Base-by-base conservation (phyloP, 1,139 yeast species). In the Taiozyma sp. region DNA sequence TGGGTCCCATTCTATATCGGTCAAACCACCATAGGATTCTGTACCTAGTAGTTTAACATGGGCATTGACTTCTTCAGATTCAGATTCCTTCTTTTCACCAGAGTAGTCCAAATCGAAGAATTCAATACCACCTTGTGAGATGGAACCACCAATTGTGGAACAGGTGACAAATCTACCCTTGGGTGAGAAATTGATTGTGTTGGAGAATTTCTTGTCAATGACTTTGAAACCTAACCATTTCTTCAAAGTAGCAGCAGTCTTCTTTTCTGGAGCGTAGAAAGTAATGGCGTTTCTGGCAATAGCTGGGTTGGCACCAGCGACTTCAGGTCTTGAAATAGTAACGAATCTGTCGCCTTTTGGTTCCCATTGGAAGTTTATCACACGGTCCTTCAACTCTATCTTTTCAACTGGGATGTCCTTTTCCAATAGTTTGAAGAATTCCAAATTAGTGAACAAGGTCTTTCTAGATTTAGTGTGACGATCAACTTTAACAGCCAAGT, bases 401-500 rank as follows among this genome's bases (percentile, higher is more conserved):
- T 90, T 93, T 69, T 92, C 98, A 57, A 92, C 96, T 23, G 99
- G 99, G 59, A 92, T 82, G 65, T 88, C 96, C 73, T 84, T 89
- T 71, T 92, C 99, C 54, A 79, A 77, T 54, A 90, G 72, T 67
- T 89, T 87, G 80, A 93, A 91, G 66, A 95, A 87, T 72, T 95
- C 99, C 70, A 95, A 79, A 68, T 91, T 91, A 56, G 97, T 85
- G 78, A 89, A 92, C 51, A 87, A 72, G 24, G 96, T 88, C 79
- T 95, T 95, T 70, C 88, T 90, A 48, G 97, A 87, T 73, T 93
- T 93, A 52, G 97, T 90, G 72, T 91, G 97, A 74, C 98, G 90
- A 70, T 92, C 97, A 60, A 95, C 97, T 75, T 89, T 91, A 66
- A 92, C 96, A 75, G 97, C 89, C 68, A 95, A 75, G 70, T 76